These are phyloP conservation scores for Daldinia concentrica DNA, from an alignment of 495 filamentous ascomycete genomes.

Conservation along the genomic window DNA sequence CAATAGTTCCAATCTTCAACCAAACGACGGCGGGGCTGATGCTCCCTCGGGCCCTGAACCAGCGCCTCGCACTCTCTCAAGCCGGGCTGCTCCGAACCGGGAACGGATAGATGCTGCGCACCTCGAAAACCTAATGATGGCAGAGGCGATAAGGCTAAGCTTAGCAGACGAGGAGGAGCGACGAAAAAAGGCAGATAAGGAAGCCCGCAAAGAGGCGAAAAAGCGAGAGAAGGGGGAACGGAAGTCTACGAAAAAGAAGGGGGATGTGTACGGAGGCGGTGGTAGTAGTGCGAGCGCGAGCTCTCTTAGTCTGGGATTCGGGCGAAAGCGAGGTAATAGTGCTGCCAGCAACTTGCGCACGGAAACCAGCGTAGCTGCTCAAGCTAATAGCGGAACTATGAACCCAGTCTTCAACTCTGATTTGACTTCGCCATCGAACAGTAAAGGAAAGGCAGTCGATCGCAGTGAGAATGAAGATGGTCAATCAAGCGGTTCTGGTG, in stretches of 20 bases:
- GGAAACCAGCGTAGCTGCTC: constrained; percentile 50
- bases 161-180: constrained; percentile 91
- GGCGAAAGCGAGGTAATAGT: constrained; percentile 65
- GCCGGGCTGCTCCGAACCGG: constrained; percentile 24
- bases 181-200: constrained; percentile 81
- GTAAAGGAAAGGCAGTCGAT: constrained; percentile 87
- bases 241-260: constrained; percentile 75
- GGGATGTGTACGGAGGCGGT: constrained; percentile 57
- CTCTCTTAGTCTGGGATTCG: constrained; percentile 59
- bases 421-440: constrained; percentile 43
- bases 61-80: constrained; percentile 30
- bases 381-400: constrained; percentile 20
- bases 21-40: constrained; percentile 46
- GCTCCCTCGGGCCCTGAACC: constrained; percentile 41
- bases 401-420: constrained; percentile 26
- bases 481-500: constrained; percentile 25
- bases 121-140: constrained; percentile 97
- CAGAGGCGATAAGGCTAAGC: constrained; percentile 91
- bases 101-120: constrained; percentile 58
- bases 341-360: constrained; percentile 59
- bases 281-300: constrained; percentile 63
- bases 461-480: constrained; percentile 51
- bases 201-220: constrained; percentile 80
- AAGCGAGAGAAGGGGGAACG: constrained; percentile 84
- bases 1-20: constrained; percentile 43